These are phyloP conservation scores for Senna tora DNA, from an alignment of 306 rosid species.

Conservation along the genomic window DNA sequence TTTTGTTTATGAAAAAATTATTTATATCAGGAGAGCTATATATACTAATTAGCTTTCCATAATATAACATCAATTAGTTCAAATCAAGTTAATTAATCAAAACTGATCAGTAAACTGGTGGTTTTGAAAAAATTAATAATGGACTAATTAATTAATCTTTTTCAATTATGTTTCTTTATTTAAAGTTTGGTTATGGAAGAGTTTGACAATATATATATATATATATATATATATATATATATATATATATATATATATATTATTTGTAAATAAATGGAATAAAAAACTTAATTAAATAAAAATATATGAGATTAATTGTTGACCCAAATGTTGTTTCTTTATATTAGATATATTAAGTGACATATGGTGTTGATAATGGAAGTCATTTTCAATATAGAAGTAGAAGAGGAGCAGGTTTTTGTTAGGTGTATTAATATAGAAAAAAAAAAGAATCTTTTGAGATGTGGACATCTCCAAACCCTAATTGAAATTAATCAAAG, in stretches of 20 bases:
- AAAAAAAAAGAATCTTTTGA: background rate
- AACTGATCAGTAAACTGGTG: too few relatives aligned
- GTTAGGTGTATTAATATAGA: conserved; percentile 22
- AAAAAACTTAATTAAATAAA: background rate
- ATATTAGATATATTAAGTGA: background rate
- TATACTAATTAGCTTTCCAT: too few relatives aligned
- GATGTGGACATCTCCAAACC: conserved; percentile 5
- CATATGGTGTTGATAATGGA: conserved; percentile 12
- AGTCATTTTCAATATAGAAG: conserved; percentile 8
- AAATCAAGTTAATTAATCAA: too few relatives aligned
- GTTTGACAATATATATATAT: background rate
- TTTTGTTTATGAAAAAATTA: too few relatives aligned
- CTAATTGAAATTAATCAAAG: background rate
- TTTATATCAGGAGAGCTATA: too few relatives aligned
- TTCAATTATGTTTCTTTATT: too few relatives aligned
- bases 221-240: too few relatives aligned
- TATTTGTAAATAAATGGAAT: background rate
- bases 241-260: too few relatives aligned
- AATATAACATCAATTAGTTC: too few relatives aligned
- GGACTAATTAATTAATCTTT: too few relatives aligned
- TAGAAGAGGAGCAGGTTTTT: conserved; percentile 22
- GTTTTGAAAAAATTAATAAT: too few relatives aligned
- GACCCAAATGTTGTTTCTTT: background rate
- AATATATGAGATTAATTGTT: conserved; percentile 4
- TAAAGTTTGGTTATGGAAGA: background rate